Conservation (phyloP, 495 filamentous ascomycete genomes). For the Penicillium herquei region DNA sequence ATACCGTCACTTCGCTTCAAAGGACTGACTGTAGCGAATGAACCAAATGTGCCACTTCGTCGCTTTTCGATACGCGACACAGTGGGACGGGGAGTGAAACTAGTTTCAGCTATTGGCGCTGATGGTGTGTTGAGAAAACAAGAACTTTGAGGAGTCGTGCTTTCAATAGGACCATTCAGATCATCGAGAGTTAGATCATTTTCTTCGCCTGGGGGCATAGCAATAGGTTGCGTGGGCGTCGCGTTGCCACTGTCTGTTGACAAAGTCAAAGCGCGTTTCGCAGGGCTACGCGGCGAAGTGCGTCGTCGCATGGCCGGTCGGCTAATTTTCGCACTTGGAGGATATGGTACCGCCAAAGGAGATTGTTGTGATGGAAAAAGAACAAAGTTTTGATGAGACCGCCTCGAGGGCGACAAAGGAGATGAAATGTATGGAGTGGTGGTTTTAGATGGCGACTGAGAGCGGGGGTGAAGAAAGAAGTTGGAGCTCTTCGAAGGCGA, state of each 20-base stretch:
- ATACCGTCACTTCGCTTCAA: conserved; percentile 89
- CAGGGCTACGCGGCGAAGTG: conserved; percentile 70
- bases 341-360: conserved; percentile 53
- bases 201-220: conserved; percentile 51
- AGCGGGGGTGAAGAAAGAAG: conserved; percentile 62
- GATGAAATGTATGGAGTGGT: conserved; percentile 43
- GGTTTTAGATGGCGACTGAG: conserved; percentile 52
- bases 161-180: conserved; percentile 14
- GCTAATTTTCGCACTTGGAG: conserved; percentile 48
- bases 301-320: conserved; percentile 52
- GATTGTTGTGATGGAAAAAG: conserved; percentile 51
- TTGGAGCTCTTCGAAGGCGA: conserved; percentile 77
- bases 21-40: conserved; percentile 70
- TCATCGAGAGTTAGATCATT: conserved; percentile 42
- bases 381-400: conserved; percentile 46
- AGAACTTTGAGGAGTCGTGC: conserved; percentile 39
- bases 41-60: conserved; percentile 45
- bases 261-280: conserved; percentile 70
- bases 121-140: conserved; percentile 42
- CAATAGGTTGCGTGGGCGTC: conserved; percentile 39
- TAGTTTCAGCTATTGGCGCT: conserved; percentile 32
- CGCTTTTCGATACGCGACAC: conserved; percentile 47
- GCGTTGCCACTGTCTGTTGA: conserved; percentile 71
- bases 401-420: conserved; percentile 50
- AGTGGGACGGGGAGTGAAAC: conserved; percentile 46